Evolutionary conservation across 805 yeast species (phyloP), one percentile per base, ranked within the genome.

Genomic region (Ogataea dorogensis): DNA sequence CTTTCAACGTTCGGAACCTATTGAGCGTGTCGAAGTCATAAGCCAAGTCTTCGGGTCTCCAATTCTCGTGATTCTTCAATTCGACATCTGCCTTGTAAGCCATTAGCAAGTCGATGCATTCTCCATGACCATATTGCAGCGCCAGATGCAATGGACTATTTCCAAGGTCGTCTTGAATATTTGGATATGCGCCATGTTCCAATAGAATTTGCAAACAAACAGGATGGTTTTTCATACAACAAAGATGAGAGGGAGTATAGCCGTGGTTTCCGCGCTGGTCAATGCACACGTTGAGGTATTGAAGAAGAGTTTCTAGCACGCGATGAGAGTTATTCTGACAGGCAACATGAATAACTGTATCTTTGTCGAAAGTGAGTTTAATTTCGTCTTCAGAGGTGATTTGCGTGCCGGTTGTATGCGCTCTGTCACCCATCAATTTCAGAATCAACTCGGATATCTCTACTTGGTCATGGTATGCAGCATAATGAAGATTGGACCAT

Each of bases 61-160:
- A 79, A 3, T 85, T 83, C n/a, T 68, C 68, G 10, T 60, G 55
- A 56, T 86, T 86, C 22, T 64, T 55, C 15, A 68, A 50, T 15
- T 65, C 59, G 24, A 69, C 70, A 40, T 77, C 73, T 1, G 77
- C 74, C 14, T 70, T 67, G 19, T 74, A 64, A 12, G 63, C 65
- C 0, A 81, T 57, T 28, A 84, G 59, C 21, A 80, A 53, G 34
- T 73, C 68, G 43, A 78, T 59, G 29, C 85, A 78, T 31, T 73
- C 73, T 11, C 73, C 50, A 42, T 76, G 73, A 5, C 89, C 91
- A 49, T 70, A 75, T 37, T 82, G 81, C 47, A 86, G 71, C 0
- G 96, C 95, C 34, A 83, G 66, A 59, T 91, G 98, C 26, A 91
- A 63, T 0, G 96, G 86, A 2, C 95, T 80, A 53, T 87, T 85